Percentiles rank a stretch among this genome's conserved stretches.
These are phyloP conservation scores for Microdochium trichocladiopsis DNA, from an alignment of 2,329 filamentous ascomycete genomes.

Conservation along the genomic window DNA sequence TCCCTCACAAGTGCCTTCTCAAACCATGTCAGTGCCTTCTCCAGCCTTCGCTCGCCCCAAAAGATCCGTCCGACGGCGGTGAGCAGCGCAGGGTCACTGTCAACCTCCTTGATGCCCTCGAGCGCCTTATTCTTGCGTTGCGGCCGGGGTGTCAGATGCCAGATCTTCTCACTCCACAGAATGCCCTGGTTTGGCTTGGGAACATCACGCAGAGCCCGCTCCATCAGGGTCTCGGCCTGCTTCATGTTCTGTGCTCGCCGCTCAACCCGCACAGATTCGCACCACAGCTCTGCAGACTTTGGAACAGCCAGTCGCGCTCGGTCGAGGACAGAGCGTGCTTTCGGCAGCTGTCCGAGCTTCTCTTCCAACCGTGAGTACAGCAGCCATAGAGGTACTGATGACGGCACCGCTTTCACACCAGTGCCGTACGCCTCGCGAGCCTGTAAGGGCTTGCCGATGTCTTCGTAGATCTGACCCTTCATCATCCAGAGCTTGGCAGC, in stretches of 20 bases:
- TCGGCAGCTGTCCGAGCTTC: slow-evolving; percentile 73
- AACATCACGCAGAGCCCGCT: slow-evolving; percentile 84
- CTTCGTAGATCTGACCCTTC: slow-evolving; percentile 96
- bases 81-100: slow-evolving; percentile 84
- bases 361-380: slow-evolving; percentile 87
- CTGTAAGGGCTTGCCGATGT: slow-evolving; percentile 69
- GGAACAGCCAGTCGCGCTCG: slow-evolving; percentile 82
- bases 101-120: slow-evolving; percentile 95
- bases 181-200: slow-evolving; percentile 66
- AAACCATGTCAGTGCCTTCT: slow-evolving; percentile 96
- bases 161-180: slow-evolving; percentile 91
- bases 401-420: slow-evolving; percentile 80
- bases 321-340: slow-evolving; percentile 89
- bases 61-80: slow-evolving; percentile 92
- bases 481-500: slow-evolving; percentile 94
- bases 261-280: slow-evolving; percentile 90
- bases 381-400: slow-evolving; percentile 82
- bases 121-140: slow-evolving; percentile 86
- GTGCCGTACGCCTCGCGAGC: slow-evolving; percentile 85
- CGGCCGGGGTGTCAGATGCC: slow-evolving; percentile 84
- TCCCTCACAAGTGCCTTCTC: slow-evolving; percentile 90
- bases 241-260: slow-evolving; percentile 74
- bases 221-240: slow-evolving; percentile 90
- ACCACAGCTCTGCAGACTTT: slow-evolving; percentile 79
- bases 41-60: slow-evolving; percentile 86